Evolutionary conservation across 345 rosid genomes (phyloP).

Genomic region (Litchi chinensis): DNA sequence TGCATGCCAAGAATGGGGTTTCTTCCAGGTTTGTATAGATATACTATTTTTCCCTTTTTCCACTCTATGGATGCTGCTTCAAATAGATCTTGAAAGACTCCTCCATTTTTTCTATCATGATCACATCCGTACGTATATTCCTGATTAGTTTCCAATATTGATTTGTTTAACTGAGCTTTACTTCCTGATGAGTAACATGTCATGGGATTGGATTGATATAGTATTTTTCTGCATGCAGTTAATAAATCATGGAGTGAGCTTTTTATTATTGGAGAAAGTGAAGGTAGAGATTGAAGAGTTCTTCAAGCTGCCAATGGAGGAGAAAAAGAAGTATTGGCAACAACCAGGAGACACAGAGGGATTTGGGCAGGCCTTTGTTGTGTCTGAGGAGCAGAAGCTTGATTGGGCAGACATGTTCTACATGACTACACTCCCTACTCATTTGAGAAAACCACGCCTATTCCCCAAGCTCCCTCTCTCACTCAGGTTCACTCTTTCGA

Average conservation of each 20-base stretch:
- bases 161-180: too few species aligned
- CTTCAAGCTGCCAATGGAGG: slow-evolving; percentile 35
- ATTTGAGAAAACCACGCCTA: slow-evolving; percentile 30
- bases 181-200: neutral
- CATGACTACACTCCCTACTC: slow-evolving; percentile 21
- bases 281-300: slow-evolving; percentile 31
- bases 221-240: slow-evolving; percentile 16
- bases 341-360: slow-evolving; percentile 33
- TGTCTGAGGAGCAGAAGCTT: slow-evolving; percentile 37
- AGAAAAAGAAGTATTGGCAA: slow-evolving; percentile 33
- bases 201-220: neutral
- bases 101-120: too few species aligned
- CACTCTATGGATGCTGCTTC: neutral
- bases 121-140: too few species aligned
- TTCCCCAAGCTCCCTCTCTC: slow-evolving; percentile 34
- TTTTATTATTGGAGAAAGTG: slow-evolving; percentile 28
- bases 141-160: too few species aligned
- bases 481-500: slow-evolving; percentile 20
- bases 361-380: slow-evolving; percentile 36
- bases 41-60: neutral
- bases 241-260: slow-evolving; percentile 33
- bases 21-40: slow-evolving; percentile 35
- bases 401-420: slow-evolving; percentile 37
- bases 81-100: too few species aligned
- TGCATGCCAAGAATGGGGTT: slow-evolving; percentile 34